Conservation (phyloP, 129 eudicot species). For the Chrysanthemum makinoi region DNA sequence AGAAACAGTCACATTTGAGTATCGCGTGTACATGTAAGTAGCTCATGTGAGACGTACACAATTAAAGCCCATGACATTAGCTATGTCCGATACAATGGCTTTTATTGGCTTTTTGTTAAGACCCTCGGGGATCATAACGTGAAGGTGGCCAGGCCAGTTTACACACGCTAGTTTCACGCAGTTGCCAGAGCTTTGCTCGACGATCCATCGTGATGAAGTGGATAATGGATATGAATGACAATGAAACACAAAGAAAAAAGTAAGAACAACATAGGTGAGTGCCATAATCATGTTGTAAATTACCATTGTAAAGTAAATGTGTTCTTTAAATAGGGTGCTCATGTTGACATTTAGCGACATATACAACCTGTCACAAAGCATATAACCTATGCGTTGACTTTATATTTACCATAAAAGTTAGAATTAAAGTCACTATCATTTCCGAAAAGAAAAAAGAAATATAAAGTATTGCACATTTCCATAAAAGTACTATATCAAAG, state of each 20-base stretch:
- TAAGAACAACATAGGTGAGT: conserved; percentile 21
- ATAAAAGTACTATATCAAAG: too few species aligned
- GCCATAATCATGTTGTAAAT: conserved; percentile 18
- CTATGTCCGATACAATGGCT: conserved; percentile 34
- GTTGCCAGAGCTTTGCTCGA: conserved; percentile 43
- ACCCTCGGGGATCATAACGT: conserved; percentile 75
- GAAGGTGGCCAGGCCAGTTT: conserved; percentile 72
- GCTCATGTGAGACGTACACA: conserved; percentile 83
- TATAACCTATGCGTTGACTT: too few species aligned
- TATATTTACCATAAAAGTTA: too few species aligned
- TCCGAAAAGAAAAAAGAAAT: too few species aligned
- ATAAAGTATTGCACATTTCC: too few species aligned
- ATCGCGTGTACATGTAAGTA: conserved; percentile 63
- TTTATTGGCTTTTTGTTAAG: conserved; percentile 57
- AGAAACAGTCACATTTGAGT: conserved; percentile 35
- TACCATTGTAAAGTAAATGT: not conserved
- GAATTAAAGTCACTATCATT: too few species aligned
- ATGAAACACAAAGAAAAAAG: conserved; percentile 16
- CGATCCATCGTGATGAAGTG: conserved; percentile 68
- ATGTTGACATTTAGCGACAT: too few species aligned
- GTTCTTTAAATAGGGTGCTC: too few species aligned
- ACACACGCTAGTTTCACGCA: conserved; percentile 60
- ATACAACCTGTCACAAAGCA: too few species aligned
- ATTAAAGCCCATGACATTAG: conserved; percentile 45
- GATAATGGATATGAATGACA: conserved; percentile 46